Percentiles rank a stretch among this genome's conserved stretches.
Conservation (phyloP, 306 rosid species). For the Mimosa pudica region DNA sequence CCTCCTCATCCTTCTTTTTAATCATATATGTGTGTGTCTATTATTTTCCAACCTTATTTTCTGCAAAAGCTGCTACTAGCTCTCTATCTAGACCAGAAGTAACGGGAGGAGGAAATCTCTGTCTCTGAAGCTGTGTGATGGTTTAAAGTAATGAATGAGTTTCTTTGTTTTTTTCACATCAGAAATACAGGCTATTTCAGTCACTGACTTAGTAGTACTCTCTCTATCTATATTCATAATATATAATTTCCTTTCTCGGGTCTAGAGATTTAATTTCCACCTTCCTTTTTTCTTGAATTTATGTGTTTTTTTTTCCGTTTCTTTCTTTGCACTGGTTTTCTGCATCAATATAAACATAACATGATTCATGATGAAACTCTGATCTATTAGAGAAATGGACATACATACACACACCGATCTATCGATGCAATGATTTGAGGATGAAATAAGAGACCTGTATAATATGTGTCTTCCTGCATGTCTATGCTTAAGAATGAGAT, state of each 20-base stretch:
- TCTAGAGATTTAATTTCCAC: conserved; percentile 2
- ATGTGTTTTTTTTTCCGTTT: background rate
- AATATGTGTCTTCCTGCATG: background rate
- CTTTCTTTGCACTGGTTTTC: background rate
- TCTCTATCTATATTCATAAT: background rate
- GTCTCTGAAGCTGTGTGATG: background rate
- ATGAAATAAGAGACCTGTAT: background rate
- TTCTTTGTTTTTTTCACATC: conserved; percentile 18
- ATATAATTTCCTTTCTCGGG: background rate
- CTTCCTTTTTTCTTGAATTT: background rate
- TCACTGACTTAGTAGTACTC: background rate
- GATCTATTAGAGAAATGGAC: background rate
- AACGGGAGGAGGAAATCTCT: background rate
- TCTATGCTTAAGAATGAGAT: background rate
- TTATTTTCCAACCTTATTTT: conserved; percentile 16
- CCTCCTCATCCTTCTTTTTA: background rate
- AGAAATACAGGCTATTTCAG: background rate
- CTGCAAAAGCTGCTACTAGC: conserved; percentile 1
- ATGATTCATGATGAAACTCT: background rate
- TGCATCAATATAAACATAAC: background rate
- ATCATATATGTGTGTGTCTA: background rate
- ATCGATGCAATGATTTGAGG: background rate
- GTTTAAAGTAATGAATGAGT: conserved; percentile 11
- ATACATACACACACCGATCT: background rate
- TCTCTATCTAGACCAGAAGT: conserved; percentile 4